A percentile compares a stretch with the other conserved stretches of the same genome.
phyloP scores from a whole-genome alignment of 2,329 filamentous ascomycete species.

The Esteya vermicola region DNA sequence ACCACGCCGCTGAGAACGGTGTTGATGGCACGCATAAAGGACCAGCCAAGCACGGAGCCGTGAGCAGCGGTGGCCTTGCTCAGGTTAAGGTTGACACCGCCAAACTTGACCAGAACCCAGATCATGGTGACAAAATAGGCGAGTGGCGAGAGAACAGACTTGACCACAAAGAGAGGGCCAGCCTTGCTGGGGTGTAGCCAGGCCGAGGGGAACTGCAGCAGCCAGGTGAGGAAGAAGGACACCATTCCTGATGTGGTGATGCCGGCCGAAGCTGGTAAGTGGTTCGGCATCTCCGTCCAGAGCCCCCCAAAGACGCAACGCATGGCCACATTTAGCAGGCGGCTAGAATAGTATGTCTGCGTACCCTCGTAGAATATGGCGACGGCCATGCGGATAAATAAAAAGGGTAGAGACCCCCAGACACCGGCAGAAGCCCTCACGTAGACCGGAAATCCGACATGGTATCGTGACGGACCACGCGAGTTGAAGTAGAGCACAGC shows the following conservation, averaged over 20 bases:
- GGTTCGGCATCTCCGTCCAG: slow-evolving; percentile 13
- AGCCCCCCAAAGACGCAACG: slow-evolving; percentile 9
- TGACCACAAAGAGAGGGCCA: slow-evolving; percentile 16
- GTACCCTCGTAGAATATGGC: slow-evolving; percentile 9
- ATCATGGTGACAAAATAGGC: slow-evolving; percentile 7
- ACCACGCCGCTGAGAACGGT: slow-evolving; percentile 17
- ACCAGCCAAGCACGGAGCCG: slow-evolving; percentile 9
- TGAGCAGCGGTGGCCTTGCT: neutral
- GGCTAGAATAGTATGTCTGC: slow-evolving; percentile 8
- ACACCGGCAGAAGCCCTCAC: slow-evolving; percentile 6
- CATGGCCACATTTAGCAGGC: slow-evolving; percentile 7
- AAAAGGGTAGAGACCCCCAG: slow-evolving; percentile 6
- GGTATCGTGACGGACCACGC: slow-evolving; percentile 6
- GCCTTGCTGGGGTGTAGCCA: slow-evolving; percentile 21
- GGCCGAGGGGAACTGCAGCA: slow-evolving; percentile 17
- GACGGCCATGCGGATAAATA: slow-evolving; percentile 7
- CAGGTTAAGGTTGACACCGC: slow-evolving; percentile 16
- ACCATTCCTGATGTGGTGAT: slow-evolving; percentile 21
- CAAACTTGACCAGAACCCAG: slow-evolving; percentile 23
- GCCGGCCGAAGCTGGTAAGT: slow-evolving; percentile 16
- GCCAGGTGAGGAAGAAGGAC: slow-evolving; percentile 23
- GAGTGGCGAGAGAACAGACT: slow-evolving; percentile 19
- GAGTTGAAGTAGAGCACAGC: slow-evolving; percentile 5
- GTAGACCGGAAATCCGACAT: slow-evolving; percentile 8
- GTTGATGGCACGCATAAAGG: slow-evolving; percentile 14